A percentile compares a stretch with the other conserved stretches of the same genome.
Evolutionary conservation across 257 asterid genomes (phyloP).

Genomic region (Perilla frutescens): DNA sequence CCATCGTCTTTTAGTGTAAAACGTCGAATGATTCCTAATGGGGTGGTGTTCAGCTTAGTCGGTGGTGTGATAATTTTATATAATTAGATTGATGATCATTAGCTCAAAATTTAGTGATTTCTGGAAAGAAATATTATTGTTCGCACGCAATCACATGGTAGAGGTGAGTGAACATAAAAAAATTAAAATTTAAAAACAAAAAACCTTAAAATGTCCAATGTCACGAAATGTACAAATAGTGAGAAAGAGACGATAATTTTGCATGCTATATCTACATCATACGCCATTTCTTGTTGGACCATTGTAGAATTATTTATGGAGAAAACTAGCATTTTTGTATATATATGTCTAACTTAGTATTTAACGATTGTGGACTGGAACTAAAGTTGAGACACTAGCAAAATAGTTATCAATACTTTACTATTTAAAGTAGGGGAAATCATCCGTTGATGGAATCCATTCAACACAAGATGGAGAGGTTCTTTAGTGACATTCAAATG

Average conservation of each 20-base stretch:
- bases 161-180: not conserved
- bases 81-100: too few relatives aligned
- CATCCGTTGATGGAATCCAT: conserved; percentile 20
- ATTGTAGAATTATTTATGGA: not conserved
- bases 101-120: too few relatives aligned
- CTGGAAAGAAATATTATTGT: too few relatives aligned
- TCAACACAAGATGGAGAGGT: conserved; percentile 9
- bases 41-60: too few relatives aligned
- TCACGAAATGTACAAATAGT: conserved; percentile 10
- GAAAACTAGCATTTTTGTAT: not conserved
- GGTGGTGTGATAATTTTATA: too few relatives aligned
- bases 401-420: conserved; percentile 13
- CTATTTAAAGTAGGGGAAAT: conserved; percentile 4
- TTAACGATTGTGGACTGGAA: conserved; percentile 31
- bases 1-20: too few relatives aligned
- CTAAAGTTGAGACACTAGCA: conserved; percentile 18
- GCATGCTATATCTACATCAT: conserved; percentile 33
- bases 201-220: not conserved
- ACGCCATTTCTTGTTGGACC: conserved; percentile 30
- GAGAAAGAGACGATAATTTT: conserved; percentile 27
- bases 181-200: too few relatives aligned
- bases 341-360: conserved; percentile 3
- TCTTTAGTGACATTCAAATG: conserved; percentile 36
- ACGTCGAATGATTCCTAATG: too few relatives aligned
- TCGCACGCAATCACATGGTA: too few relatives aligned